These are phyloP conservation scores for Aspergillus brasiliensis DNA, from an alignment of 2,329 filamentous ascomycete species.

Conservation along the genomic window DNA sequence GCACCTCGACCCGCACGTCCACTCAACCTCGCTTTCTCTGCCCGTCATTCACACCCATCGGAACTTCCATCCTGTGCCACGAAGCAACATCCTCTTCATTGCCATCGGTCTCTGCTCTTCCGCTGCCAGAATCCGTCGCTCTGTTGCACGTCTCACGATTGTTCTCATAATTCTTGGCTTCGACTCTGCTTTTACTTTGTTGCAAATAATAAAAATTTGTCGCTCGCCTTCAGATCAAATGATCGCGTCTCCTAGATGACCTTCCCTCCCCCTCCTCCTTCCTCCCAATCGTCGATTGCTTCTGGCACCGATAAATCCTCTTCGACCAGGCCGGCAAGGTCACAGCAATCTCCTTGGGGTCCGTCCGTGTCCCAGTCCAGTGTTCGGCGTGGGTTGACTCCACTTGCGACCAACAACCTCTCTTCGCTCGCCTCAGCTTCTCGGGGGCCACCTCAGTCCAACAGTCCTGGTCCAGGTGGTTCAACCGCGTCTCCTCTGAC, in stretches of 20 bases:
- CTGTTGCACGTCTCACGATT: constrained; percentile 10
- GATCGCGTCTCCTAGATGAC: constrained; percentile 59
- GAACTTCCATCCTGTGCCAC: constrained; percentile 32
- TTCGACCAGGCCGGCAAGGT: constrained; percentile 45
- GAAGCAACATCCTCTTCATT: constrained; percentile 28
- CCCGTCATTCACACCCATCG: constrained; percentile 25
- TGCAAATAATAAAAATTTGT: constrained; percentile 37
- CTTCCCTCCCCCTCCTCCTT: constrained; percentile 56
- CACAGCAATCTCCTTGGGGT: constrained; percentile 61
- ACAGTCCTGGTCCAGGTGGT: constrained; percentile 51
- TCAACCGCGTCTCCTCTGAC: constrained; percentile 54
- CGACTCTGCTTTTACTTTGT: constrained; percentile 12
- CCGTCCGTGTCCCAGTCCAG: constrained; percentile 56
- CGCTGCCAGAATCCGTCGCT: constrained; percentile 15
- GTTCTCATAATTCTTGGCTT: constrained; percentile 10
- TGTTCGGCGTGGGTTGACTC: constrained; percentile 59
- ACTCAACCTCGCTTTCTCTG: constrained; percentile 31
- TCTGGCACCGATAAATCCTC: constrained; percentile 53
- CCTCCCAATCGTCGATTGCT: constrained; percentile 55
- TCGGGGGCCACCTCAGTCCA: constrained; percentile 49
- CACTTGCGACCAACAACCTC: constrained; percentile 58
- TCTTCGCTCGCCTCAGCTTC: constrained; percentile 46
- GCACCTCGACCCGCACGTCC: constrained; percentile 26
- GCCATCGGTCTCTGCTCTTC: constrained; percentile 19
- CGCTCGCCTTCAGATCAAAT: constrained; percentile 49